Evolutionary conservation across 2,329 filamentous ascomycete species (phyloP), one percentile per base, ranked within the genome.

Genomic region (Cordyceps militaris): DNA sequence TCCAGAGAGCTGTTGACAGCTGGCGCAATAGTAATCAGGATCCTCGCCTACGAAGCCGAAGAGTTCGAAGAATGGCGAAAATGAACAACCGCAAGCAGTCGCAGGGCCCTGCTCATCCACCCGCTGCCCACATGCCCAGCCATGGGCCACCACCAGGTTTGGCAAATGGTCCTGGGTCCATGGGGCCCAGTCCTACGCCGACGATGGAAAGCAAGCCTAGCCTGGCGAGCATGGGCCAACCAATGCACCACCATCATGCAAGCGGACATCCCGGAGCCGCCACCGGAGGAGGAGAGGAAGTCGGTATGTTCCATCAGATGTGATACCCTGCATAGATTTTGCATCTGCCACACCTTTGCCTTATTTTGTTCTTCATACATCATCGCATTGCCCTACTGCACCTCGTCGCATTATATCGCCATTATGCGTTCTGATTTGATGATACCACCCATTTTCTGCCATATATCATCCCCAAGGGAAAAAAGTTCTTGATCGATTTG

Each of bases 1-100:
- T 99, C 65, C 94, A 99, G 76, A 84, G 94, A 63, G 94, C 94
- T 2, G 94, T 99, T 46, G 94, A 99, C 74, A 97, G 92, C 76
- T 97, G 94, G 94, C 84, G 94, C 62, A 99, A 99, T 77, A 97
- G 93, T 81, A 97, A 97, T 75, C 91, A 96, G 75, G 94, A 99
- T 67, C 90, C 91, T 51, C 83, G 92, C 64, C 78, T 97, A 68
- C 85, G 94, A 69, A 97, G 93, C 73, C 83, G 94, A 71, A 83
- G 94, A 66, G 94, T 99, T 58, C 86, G 94, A 64, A 85, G 94
- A 63, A 94, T 96, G 89, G 92, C 92, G 57, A 99, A 99, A 80
- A 90, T 97, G 75, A 94, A 87, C 75, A 92, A 84, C 68, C 85
- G 93, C 69, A 57, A 57, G 11, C 93, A 94, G 75, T 80, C 84